phyloP scores from a whole-genome alignment of 805 yeast genomes.

The Komagataella kurtzmanii region DNA sequence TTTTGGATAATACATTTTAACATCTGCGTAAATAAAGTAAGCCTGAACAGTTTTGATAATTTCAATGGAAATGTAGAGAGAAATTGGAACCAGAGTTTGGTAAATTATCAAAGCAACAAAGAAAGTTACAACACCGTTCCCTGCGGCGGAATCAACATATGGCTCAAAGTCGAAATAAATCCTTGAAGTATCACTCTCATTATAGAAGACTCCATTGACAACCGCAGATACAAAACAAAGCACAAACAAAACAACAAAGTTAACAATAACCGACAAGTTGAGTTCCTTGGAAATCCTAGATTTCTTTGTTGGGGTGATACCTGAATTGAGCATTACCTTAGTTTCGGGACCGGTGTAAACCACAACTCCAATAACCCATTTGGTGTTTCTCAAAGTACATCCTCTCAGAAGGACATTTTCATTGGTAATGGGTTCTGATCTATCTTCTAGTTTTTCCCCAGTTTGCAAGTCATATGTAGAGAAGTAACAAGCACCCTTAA shows the following conservation, averaged over 20 bases:
- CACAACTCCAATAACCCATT: conserved; percentile 64
- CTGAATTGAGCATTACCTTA: conserved; percentile 68
- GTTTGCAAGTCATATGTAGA: conserved; percentile 17
- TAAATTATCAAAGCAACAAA: conserved; percentile 63
- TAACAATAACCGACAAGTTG: conserved; percentile 51
- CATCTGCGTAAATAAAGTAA: conserved; percentile 58
- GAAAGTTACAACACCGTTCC: conserved; percentile 54
- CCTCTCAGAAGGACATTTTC: conserved; percentile 63
- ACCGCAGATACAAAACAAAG: conserved; percentile 60
- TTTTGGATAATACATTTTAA: conserved; percentile 52
- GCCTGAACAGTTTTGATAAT: conserved; percentile 71
- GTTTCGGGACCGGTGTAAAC: conserved; percentile 69
- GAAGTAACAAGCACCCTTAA: conserved; percentile 51
- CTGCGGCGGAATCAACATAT: conserved; percentile 43
- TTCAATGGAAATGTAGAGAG: conserved; percentile 67
- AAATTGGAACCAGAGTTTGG: conserved; percentile 71
- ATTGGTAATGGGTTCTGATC: conserved; percentile 43
- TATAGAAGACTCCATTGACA: conserved; percentile 53
- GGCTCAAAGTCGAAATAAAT: conserved; percentile 49
- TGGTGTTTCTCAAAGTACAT: conserved; percentile 57
- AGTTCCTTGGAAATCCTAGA: conserved; percentile 53
- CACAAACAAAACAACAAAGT: conserved; percentile 46
- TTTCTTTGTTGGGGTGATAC: conserved; percentile 63
- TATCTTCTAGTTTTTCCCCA: conserved; percentile 14
- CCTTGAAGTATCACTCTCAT: conserved; percentile 28